A percentile compares a stretch with the other conserved stretches of the same genome.
These are phyloP conservation scores for Linnemannia elongata DNA, from an alignment of 192 early-diverging fungal genomes.

Conservation along the genomic window DNA sequence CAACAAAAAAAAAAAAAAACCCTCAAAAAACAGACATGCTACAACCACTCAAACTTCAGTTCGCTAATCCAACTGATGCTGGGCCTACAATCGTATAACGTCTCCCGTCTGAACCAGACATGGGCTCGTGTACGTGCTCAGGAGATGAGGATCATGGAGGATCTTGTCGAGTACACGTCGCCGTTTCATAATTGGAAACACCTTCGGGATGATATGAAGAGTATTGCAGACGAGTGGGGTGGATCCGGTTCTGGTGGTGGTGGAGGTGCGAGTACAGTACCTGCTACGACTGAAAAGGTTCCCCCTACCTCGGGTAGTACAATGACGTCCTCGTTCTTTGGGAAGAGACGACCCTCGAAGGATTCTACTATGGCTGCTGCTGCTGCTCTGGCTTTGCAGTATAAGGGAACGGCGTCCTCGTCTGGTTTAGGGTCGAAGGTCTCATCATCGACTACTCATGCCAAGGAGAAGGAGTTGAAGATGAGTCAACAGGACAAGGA, in stretches of 20 bases:
- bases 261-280: not conserved
- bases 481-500: conserved; percentile 15
- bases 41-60: conserved; percentile 70
- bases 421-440: not conserved
- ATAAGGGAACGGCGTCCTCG: not conserved
- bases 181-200: conserved; percentile 71
- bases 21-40: conserved; percentile 61
- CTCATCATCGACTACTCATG: not conserved
- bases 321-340: conserved; percentile 7
- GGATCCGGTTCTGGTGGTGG: conserved; percentile 10
- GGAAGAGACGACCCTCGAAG: not conserved
- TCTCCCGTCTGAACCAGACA: conserved; percentile 66
- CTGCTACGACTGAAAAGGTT: conserved; percentile 1
- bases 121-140: conserved; percentile 63
- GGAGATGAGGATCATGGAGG: conserved; percentile 61
- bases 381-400: not conserved
- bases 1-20: too few species aligned
- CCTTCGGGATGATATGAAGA: conserved; percentile 69
- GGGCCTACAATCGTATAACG: conserved; percentile 67
- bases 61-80: conserved; percentile 71
- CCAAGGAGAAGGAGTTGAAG: conserved; percentile 9
- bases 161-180: conserved; percentile 67
- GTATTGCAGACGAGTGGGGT: conserved; percentile 68
- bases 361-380: not conserved
- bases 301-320: not conserved